Evolutionary conservation across 768 basidiomycete genomes (phyloP).

Genomic region (Tulasnella sp.): DNA sequence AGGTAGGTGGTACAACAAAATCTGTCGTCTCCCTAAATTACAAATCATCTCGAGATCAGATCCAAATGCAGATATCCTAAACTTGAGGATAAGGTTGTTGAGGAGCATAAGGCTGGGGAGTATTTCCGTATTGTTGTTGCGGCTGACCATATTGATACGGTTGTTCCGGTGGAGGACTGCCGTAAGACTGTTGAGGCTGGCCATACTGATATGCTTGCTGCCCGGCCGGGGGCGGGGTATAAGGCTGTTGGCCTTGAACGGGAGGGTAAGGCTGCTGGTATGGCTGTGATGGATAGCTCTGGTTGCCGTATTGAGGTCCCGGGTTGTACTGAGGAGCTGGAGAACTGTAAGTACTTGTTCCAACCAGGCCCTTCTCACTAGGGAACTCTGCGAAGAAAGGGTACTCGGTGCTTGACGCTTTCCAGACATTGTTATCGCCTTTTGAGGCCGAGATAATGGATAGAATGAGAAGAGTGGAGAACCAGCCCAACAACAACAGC

Average conservation of each 20-base stretch:
- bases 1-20: no score
- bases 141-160: no score
- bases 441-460: neutral
- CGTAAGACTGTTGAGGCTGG: no score
- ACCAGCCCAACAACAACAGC: slow-evolving; percentile 2
- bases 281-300: neutral
- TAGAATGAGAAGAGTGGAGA: neutral
- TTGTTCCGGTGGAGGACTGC: no score
- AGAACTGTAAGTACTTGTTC: neutral
- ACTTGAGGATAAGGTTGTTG: no score
- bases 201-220: no score
- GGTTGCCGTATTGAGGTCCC: neutral
- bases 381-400: neutral
- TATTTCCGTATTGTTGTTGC: no score
- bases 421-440: neutral
- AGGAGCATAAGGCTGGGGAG: no score
- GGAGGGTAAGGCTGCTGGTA: neutral
- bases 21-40: no score
- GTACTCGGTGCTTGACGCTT: neutral
- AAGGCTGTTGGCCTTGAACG: neutral
- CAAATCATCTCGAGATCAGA: no score
- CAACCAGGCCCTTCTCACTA: neutral
- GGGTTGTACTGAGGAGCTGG: neutral
- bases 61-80: no score
- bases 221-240: neutral